Conservation (phyloP, 352 stramenopile genomes). For the Albugo laibachii region DNA sequence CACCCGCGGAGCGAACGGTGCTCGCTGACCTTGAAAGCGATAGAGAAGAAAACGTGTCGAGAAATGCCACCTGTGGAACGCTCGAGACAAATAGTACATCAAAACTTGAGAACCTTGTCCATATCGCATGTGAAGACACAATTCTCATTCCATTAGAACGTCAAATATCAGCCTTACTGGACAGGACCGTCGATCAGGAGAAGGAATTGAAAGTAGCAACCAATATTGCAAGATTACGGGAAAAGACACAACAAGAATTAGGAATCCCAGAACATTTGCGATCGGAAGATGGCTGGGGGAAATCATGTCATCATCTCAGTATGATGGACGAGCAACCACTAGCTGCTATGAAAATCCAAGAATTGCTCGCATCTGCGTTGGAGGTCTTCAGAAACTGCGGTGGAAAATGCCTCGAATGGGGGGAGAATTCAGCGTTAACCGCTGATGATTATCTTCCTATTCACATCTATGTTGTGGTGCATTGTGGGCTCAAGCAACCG, state of each 20-base stretch:
- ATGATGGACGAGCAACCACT: constrained; percentile 67
- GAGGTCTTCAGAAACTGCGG: constrained; percentile 68
- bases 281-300: constrained; percentile 55
- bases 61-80: not conserved
- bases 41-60: no score
- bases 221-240: constrained; percentile 47
- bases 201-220: constrained; percentile 24
- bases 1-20: constrained; percentile 27
- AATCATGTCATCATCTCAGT: constrained; percentile 59
- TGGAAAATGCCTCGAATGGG: constrained; percentile 60
- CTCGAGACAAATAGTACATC: constrained; percentile 4
- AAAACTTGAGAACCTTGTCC: constrained; percentile 41
- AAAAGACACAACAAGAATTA: constrained; percentile 41
- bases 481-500: constrained; percentile 50
- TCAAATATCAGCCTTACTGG: constrained; percentile 50
- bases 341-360: constrained; percentile 59
- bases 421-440: constrained; percentile 19
- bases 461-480: constrained; percentile 72
- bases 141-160: constrained; percentile 53
- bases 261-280: constrained; percentile 58
- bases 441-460: constrained; percentile 74
- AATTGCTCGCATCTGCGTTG: constrained; percentile 45
- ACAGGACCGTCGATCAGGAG: constrained; percentile 31
- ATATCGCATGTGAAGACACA: constrained; percentile 54
- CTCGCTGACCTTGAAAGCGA: not conserved